phyloP scores from a whole-genome alignment of 306 rosid species.

The Pueraria montana region DNA sequence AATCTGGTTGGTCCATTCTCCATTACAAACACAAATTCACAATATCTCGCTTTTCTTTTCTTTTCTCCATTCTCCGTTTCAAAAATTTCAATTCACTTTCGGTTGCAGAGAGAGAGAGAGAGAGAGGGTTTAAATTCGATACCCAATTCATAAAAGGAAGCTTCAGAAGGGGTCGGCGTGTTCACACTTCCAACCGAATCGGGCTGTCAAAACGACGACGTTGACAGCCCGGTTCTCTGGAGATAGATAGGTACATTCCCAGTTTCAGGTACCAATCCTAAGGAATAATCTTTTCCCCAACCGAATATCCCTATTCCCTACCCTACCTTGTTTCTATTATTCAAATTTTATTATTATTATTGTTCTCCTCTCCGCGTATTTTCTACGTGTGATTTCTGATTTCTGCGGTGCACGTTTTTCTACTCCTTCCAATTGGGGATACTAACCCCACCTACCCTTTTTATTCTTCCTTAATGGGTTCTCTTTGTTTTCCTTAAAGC shows the following conservation, averaged over 20 bases:
- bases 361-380: constrained; percentile 37
- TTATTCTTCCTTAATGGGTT: background rate
- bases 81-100: too few relatives aligned
- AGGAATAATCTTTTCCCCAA: constrained; percentile 48
- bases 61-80: too few relatives aligned
- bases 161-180: background rate
- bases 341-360: background rate
- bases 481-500: constrained; percentile 12
- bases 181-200: constrained; percentile 32
- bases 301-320: constrained; percentile 58
- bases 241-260: constrained; percentile 9
- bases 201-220: constrained; percentile 72
- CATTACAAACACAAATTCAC: background rate
- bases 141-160: background rate
- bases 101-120: background rate
- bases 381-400: constrained; percentile 40
- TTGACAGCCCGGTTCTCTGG: constrained; percentile 73
- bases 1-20: background rate
- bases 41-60: too few relatives aligned
- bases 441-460: constrained; percentile 40
- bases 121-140: constrained; percentile 7
- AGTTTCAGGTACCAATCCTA: constrained; percentile 45
- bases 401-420: constrained; percentile 13
- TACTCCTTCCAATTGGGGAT: constrained; percentile 44
- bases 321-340: background rate